phyloP scores from a whole-genome alignment of 2,329 filamentous ascomycete genomes.

The Zymoseptoria tritici region DNA sequence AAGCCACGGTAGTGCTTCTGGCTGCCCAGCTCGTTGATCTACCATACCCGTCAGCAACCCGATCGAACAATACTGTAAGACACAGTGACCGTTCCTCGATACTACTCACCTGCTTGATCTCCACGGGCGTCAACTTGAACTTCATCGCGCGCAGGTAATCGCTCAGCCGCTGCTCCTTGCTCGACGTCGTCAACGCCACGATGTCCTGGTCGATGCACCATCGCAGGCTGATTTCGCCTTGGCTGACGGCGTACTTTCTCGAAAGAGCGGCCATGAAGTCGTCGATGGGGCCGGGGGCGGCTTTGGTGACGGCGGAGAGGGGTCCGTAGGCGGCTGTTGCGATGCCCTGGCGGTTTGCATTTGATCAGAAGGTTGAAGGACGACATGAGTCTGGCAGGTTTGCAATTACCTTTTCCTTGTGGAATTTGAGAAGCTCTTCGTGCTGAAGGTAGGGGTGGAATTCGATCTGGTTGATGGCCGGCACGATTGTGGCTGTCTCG shows the following conservation, averaged over 20 bases:
- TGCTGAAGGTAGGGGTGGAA: slow-evolving; percentile 20
- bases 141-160: slow-evolving; percentile 50
- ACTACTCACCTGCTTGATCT: slow-evolving; percentile 41
- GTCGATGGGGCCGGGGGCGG: slow-evolving; percentile 49
- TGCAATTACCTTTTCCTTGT: slow-evolving; percentile 31
- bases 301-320: slow-evolving; percentile 47
- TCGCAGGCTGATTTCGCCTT: slow-evolving; percentile 50
- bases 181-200: slow-evolving; percentile 53
- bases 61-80: too few species aligned
- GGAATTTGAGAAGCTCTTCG: slow-evolving; percentile 31
- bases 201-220: slow-evolving; percentile 57
- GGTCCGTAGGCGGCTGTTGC: slow-evolving; percentile 43
- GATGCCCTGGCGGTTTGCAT: slow-evolving; percentile 28
- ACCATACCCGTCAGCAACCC: background rate
- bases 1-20: slow-evolving; percentile 47
- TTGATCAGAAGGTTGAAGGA: too few species aligned
- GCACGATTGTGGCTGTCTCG: slow-evolving; percentile 44
- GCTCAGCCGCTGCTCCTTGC: slow-evolving; percentile 52
- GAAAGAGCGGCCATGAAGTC: slow-evolving; percentile 43
- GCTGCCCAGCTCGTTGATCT: slow-evolving; percentile 42
- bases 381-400: too few species aligned
- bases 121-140: slow-evolving; percentile 52
- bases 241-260: slow-evolving; percentile 55
- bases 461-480: slow-evolving; percentile 22
- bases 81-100: background rate